phyloP scores from a whole-genome alignment of 805 yeast species.

The Tetrapisispora iriomotensis region DNA sequence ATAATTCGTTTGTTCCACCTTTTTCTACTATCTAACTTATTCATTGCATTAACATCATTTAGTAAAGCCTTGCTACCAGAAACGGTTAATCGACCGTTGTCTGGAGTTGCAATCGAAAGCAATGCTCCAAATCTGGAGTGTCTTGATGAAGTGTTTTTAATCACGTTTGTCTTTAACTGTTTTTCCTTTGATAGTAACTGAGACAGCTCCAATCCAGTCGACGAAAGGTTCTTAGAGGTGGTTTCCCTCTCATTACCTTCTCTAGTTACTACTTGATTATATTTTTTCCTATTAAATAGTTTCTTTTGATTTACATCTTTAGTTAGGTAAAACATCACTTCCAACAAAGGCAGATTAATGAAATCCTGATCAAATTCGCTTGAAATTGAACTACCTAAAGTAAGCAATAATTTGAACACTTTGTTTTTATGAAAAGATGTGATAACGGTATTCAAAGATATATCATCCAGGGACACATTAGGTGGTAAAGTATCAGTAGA shows the following conservation, averaged over 20 bases:
- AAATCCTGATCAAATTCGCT: slow-evolving; percentile 51
- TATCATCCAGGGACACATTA: slow-evolving; percentile 54
- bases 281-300: slow-evolving; percentile 7
- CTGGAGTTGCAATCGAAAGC: slow-evolving; percentile 57
- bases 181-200: slow-evolving; percentile 54
- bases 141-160: slow-evolving; percentile 50
- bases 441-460: slow-evolving; percentile 51
- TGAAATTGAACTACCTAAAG: slow-evolving; percentile 57
- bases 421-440: slow-evolving; percentile 54
- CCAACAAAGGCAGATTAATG: slow-evolving; percentile 56
- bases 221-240: slow-evolving; percentile 12
- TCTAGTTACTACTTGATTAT: neutral
- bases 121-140: slow-evolving; percentile 90
- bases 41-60: slow-evolving; percentile 43
- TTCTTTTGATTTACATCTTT: slow-evolving; percentile 40
- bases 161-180: slow-evolving; percentile 38
- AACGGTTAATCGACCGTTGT: slow-evolving; percentile 49
- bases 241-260: neutral
- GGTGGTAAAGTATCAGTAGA: slow-evolving; percentile 37
- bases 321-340: slow-evolving; percentile 54
- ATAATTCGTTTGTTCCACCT: slow-evolving; percentile 44
- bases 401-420: slow-evolving; percentile 63
- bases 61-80: slow-evolving; percentile 62
- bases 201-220: slow-evolving; percentile 35
- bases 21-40: slow-evolving; percentile 57